Evolutionary conservation across 371 early-diverging fungal genomes (phyloP).

Genomic region (Thermomucor indicae-seudaticae): DNA sequence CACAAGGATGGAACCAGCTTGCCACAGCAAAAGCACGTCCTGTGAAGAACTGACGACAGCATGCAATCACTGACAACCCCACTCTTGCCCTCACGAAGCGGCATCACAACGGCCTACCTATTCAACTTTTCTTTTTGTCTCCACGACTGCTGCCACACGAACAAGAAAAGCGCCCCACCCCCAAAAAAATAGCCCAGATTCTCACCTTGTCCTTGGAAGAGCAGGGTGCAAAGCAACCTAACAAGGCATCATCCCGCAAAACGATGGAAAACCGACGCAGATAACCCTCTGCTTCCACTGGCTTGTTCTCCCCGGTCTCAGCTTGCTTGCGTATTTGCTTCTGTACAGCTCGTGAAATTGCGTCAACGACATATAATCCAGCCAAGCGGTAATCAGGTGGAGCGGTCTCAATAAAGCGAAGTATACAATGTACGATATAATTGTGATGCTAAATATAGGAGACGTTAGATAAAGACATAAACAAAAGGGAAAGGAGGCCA

Average conservation of each 20-base stretch:
- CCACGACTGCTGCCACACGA: neutral
- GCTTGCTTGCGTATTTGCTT: conserved; percentile 30
- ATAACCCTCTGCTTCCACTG: conserved; percentile 25
- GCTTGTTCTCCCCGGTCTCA: conserved; percentile 17
- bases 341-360: conserved; percentile 52
- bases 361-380: conserved; percentile 67
- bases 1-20: no score
- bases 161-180: neutral
- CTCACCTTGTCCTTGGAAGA: conserved; percentile 46
- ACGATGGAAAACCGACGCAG: conserved; percentile 38
- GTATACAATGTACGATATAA: conserved; percentile 49
- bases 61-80: no score
- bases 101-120: no score
- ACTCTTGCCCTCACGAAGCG: no score
- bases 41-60: no score
- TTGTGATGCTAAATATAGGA: conserved; percentile 51
- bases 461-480: no score
- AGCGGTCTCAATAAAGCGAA: conserved; percentile 52
- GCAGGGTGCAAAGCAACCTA: conserved; percentile 32
- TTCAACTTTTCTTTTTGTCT: no score
- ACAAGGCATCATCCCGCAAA: conserved; percentile 24
- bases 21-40: no score
- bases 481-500: neutral
- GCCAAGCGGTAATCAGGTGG: conserved; percentile 59
- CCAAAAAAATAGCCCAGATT: conserved; percentile 1